Base-by-base conservation (phyloP, 2,329 filamentous ascomycete genomes). In the Talaromyces sp. region DNA sequence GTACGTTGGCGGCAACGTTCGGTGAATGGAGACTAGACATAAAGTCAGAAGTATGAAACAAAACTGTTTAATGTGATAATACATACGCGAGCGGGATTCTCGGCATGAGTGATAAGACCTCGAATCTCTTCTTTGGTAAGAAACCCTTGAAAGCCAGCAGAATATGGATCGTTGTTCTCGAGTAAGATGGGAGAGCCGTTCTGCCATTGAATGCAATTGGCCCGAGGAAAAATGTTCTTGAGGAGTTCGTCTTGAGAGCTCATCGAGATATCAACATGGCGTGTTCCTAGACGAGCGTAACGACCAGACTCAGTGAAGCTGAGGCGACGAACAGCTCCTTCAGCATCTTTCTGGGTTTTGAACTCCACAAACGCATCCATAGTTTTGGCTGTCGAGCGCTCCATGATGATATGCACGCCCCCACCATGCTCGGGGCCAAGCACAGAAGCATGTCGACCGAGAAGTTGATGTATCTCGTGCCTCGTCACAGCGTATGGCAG, bases 351-450 rank as follows among this genome's bases (percentile, higher is more conserved):
- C 1, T 58, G 43, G 5, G 68, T 71, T 3, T 65, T 57, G 38
- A 83, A 75, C 59, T 84, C 82, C 43, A 82, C 74, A 64, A 75
- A 84, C 62, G 76, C 80, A 57, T 83, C 81, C 76, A 81, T 81
- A 0, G 82, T 84, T 72, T 84, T 84, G 19, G 79, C 81, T n/a
- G 81, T 82, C 24, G 79, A 77, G 24, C 81, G 80, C 63, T 84
- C 82, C 81, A 84, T 84, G 60, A 84, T 80, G 63, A 84, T 82
- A 64, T 84, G 82, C n/a, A 83, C 73, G 0, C 80, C 73, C 50
- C 73, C 78, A 29, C 79, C 81, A 19, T 72, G 63, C 5, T 71
- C 65, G 5, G 71, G 64, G 6, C 69, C 65, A 19, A 80, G 65
- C 38, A 79, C 67, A 17, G 72, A 71, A 38, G 78, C 75, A 63